Evolutionary conservation across 768 basidiomycete species (phyloP), one percentile per base, ranked within the genome.

Genomic region (Calocera cornea): DNA sequence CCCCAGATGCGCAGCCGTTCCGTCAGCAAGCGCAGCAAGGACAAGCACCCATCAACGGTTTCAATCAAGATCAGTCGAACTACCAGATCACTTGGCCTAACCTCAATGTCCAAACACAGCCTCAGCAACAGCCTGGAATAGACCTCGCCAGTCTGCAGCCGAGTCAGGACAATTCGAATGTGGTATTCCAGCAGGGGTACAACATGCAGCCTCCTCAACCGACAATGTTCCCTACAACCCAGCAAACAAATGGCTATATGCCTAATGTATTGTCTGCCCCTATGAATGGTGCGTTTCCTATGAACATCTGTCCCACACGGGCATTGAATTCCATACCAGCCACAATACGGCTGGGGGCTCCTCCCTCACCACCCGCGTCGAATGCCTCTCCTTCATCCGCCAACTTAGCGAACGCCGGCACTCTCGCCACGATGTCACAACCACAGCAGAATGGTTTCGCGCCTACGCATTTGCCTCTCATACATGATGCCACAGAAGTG

Each of bases 401-500:
- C 8, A 27, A 41, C 27, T 22, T 19, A 7, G 60, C 33, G 34
- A 67, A 27, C 34, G n/a, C 19, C 54, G 41, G 64, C 60, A 64
- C 22, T 40, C 12, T 24, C 33, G 38, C 63, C 36, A 64, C 38
- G 16, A 64, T 14, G 40, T n/a, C 29, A 24, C 67, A 34, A 27
- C 67, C 24, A 24, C 17, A 14, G 34, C 65, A 64, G 65, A 65
- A 60, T 31, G 54, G 40, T 22, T 40, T 65, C 65, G 27, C 40
- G 14, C 27, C 65, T n/a, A 67, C 69, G 63, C 60, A 70, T 14
- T 27, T 36, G n/a, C 41, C 64, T n/a, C 41, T 38, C 7, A 29
- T 33, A 60, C 7, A 41, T 2, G 38, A 36, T 36, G 67, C 68
- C 73, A 83, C 68, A 82, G 86, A 79, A 78, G 83, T 79, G 77